Evolutionary conservation across 805 yeast species (phyloP).

Genomic region (Kuraishia ogatae): DNA sequence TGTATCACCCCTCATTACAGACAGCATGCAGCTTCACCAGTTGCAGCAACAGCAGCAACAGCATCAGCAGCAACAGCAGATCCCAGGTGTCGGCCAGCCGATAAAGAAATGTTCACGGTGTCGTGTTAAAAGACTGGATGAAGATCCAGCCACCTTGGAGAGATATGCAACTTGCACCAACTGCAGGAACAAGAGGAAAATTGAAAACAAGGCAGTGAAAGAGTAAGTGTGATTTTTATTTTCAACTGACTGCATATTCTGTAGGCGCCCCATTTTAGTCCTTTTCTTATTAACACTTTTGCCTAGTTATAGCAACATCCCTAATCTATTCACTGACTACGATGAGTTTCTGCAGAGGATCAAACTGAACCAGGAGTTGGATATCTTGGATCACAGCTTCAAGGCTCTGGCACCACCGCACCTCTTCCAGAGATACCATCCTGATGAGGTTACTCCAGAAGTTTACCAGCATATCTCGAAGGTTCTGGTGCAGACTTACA

Average conservation of each 20-base stretch:
- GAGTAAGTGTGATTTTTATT: slow-evolving; percentile 7
- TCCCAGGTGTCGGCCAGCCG: background rate
- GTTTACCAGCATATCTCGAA: slow-evolving; percentile 26
- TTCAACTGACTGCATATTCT: slow-evolving; percentile 2
- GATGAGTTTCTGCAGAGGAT: slow-evolving; percentile 23
- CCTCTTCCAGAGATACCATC: slow-evolving; percentile 24
- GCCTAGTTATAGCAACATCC: slow-evolving; percentile 11
- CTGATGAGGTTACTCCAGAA: slow-evolving; percentile 20
- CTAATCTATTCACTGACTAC: slow-evolving; percentile 26
- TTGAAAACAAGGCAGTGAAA: slow-evolving; percentile 12
- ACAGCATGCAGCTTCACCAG: background rate
- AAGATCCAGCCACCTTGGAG: slow-evolving; percentile 21
- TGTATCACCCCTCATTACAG: background rate
- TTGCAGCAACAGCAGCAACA: background rate
- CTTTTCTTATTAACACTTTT: background rate
- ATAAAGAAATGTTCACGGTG: slow-evolving; percentile 34
- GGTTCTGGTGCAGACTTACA: slow-evolving; percentile 24
- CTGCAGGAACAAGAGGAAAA: slow-evolving; percentile 31
- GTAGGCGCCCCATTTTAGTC: slow-evolving; percentile 2
- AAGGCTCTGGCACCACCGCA: slow-evolving; percentile 21
- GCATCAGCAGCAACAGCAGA: background rate
- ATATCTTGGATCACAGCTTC: slow-evolving; percentile 26
- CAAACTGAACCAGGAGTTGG: slow-evolving; percentile 23
- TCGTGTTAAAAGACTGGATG: slow-evolving; percentile 28
- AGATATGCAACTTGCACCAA: slow-evolving; percentile 32